Base-by-base conservation (phyloP, 495 filamentous ascomycete species). In the Talaromyces nanjingensis region DNA sequence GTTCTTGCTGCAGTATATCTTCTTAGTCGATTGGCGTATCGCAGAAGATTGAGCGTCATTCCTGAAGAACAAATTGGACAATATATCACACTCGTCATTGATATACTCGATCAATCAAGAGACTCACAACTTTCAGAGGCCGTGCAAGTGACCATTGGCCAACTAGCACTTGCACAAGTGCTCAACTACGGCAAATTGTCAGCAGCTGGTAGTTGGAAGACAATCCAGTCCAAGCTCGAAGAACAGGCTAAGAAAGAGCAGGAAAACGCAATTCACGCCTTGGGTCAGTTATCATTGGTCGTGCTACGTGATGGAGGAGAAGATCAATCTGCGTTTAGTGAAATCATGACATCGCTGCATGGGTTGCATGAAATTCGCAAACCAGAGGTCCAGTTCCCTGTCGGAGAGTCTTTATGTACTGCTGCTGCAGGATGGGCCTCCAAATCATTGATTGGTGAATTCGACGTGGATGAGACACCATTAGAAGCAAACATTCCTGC, bases 311-410 rank as follows among this genome's bases (percentile, higher is more conserved):
- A 61, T 20, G 71, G 76, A 16, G 63, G 47, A 8, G 66, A 74
- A 2, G 65, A 71, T 24, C 64, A 66, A 6, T 66, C 65, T 29
- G 62, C 71, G 18, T 74, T 78, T 37, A 56, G 64, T 59, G 49
- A 79, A 18, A 80, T 92, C 27, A 63, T 90, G 33, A 73, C 81
- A 47, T 85, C 82, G 33, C 73, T 98, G 0, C 89, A 91, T 69
- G 77, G 77, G 6, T 72, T 98, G 14, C 91, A 94, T 69, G 92
- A 93, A 67, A 86, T 92, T 27, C 87, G 87, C 64, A 88, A 92
- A 60, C 85, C 90, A 1, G 92, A 97, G 69, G 80, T 90, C 8
- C 93, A 96, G 64, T 96, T 98, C 70, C 82, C 90, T 3, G 85
- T 93, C 11, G 94, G 94, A 9, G 92, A 96, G 69, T 92, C 94